Base-by-base conservation (phyloP, 83 land plant species). In the Picea mariana region DNA sequence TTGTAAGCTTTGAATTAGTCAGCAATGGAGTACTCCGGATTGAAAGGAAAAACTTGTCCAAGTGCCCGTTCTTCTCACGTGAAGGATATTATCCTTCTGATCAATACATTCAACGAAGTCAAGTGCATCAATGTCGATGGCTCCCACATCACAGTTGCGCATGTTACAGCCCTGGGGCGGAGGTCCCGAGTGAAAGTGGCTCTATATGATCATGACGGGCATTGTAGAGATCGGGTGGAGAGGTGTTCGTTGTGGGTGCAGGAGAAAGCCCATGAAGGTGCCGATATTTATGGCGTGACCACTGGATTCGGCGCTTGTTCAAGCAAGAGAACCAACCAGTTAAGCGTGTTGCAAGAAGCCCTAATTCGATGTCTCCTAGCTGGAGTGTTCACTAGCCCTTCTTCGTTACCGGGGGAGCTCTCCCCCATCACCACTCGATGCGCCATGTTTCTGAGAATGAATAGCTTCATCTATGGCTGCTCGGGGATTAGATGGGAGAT, bases 371-470 rank as follows among this genome's bases (percentile, higher is more conserved):
- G 75, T 34, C 75, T 71, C 2, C 75, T 71, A 42, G 75, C 75
- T 5, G 75, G 75, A 1, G 75, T 71, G 0, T 71, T 71, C 16
- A 71, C 75, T 0, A 8, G 2, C 1, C 38, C 82, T 8, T 84
- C 85, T 44, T 78, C 82, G 0, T 38, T 47, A 6, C 20, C 20
- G 58, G 80, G 73, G 85, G 1, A 31, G 34, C 1, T 31, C 1
- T 31, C 34, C 1, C 34, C 20, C 20, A 5, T 85, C 12, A 67
- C 87, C 34, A 82, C 91, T 24, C 77, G 91, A 9, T 89, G 91
- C 1, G 92, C 95, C 78, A 90, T 92, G 91, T 63, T 89, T 21
- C 87, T 91, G 11, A 85, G 93, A 15, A 69, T 84, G 67, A 91
- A 91, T 85, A 89, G 86, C 5, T 87, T 92, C 27, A 81, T 88